Conservation (phyloP, 257 asterid species). For the Capsicum baccatum region DNA sequence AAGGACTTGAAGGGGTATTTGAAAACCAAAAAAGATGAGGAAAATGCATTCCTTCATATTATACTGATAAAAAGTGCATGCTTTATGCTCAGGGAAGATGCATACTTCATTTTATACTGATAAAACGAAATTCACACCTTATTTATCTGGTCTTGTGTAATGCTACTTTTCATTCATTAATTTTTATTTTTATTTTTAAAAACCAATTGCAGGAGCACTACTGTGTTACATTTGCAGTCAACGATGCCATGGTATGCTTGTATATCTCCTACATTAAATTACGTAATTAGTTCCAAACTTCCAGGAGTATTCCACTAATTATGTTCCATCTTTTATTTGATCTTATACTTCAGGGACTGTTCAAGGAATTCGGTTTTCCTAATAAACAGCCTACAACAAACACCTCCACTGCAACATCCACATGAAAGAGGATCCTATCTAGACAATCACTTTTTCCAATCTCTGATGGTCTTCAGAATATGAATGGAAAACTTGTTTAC, state of each 20-base stretch:
- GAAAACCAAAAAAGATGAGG: neutral
- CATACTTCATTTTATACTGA: neutral
- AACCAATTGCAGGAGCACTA: constrained; percentile 85
- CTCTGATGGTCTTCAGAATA: constrained; percentile 18
- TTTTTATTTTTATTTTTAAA: neutral
- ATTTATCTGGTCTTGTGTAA: neutral
- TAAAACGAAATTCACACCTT: neutral
- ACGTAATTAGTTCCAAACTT: neutral
- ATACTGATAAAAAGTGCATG: neutral
- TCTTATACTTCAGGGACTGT: constrained; percentile 61
- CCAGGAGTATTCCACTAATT: constrained; percentile 23
- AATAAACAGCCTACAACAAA: constrained; percentile 42
- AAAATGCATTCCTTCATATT: neutral
- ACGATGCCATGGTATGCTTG: constrained; percentile 76
- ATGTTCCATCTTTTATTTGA: neutral
- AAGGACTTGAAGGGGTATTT: neutral
- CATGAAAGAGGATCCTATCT: constrained; percentile 29
- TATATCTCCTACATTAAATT: neutral
- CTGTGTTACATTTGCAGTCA: constrained; percentile 84
- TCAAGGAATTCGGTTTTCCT: constrained; percentile 79
- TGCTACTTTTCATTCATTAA: neutral
- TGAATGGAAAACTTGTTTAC: neutral
- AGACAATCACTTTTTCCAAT: neutral
- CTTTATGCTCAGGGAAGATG: neutral
- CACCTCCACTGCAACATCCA: constrained; percentile 46